phyloP scores from a whole-genome alignment of 805 yeast species.

The Lipomyces kockii region DNA sequence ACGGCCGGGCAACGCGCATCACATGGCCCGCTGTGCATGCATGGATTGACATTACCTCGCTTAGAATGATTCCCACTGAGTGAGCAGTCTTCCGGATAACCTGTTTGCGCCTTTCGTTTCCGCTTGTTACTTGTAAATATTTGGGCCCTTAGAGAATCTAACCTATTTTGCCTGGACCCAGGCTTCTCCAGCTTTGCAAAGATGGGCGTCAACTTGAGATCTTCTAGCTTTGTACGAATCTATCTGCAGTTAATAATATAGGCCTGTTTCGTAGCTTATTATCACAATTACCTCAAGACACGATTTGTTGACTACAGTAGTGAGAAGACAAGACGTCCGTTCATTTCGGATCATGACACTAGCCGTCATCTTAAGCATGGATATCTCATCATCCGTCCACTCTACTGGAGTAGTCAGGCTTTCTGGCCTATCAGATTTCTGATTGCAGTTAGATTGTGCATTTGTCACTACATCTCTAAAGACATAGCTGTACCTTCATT shows the following conservation, averaged over 20 bases:
- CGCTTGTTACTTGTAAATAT: constrained; percentile 18
- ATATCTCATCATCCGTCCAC: constrained; percentile 31
- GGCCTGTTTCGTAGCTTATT: background rate
- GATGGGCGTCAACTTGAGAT: constrained; percentile 16
- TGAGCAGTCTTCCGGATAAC: constrained; percentile 34
- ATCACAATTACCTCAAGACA: constrained; percentile 24
- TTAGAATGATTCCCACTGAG: constrained; percentile 31
- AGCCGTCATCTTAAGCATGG: constrained; percentile 29
- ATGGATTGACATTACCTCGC: constrained; percentile 31
- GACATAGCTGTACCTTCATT: constrained; percentile 15
- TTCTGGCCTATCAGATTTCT: constrained; percentile 1
- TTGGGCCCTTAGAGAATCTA: background rate
- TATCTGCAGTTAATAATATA: background rate
- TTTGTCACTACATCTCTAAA: background rate
- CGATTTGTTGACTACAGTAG: constrained; percentile 21
- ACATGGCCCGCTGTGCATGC: constrained; percentile 34
- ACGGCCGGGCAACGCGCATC: constrained; percentile 32
- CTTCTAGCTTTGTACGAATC: constrained; percentile 22
- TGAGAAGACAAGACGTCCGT: constrained; percentile 27
- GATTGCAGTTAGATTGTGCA: background rate
- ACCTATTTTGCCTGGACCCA: background rate
- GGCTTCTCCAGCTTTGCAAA: background rate
- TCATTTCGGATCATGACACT: constrained; percentile 22
- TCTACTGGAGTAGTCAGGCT: background rate
- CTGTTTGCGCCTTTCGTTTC: constrained; percentile 29